Base-by-base conservation (phyloP, 2,329 filamentous ascomycete genomes). In the Neonectria magnoliae region DNA sequence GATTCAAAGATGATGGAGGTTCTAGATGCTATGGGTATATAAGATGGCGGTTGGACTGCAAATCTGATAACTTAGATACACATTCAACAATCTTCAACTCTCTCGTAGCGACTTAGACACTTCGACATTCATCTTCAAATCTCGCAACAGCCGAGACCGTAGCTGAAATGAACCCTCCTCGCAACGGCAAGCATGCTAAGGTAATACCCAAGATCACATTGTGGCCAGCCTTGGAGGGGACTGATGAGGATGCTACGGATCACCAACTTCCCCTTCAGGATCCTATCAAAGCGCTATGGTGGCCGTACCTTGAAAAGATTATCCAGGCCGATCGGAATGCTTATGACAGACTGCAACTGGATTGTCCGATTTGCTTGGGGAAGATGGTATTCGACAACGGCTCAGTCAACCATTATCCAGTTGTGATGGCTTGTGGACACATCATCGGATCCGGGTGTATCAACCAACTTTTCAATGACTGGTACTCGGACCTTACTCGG, bases 381-480 rank as follows among this genome's bases (percentile, higher is more conserved):
- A 6, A 38, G 14, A 38, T 38, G 36, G 7, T 6, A 7, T 38
- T 6, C 14, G 14, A 38, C 4, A 16, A 16, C 14, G 14, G 1
- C n/a, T 2, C 5, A 18, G 5, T 18, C n/a, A 18, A 8, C 1
- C 65, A 70, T 4, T 45, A 64, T 14, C 65, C 69, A 16, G 33
- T 57, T 5, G 50, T 72, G 2, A 31, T 65, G 2, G 60, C 62
- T 5, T 72, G 70, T 7, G 70, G 70, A 10, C 70, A 72, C 20
- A 71, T 72, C 20, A 71, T 72, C 33, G 67, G 69, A 25, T 25
- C 25, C 25, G 25, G 25, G 25, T 25, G 25, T 25, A 25, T 25
- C 25, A 25, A 25, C 25, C 25, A 25, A 25, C 25, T 25, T 25
- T 25, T 25, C 25, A 25, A 25, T 5, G 25, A 25, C 25, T 25